Evolutionary conservation across 2,329 filamentous ascomycete genomes (phyloP), one percentile per base, ranked within the genome.

Genomic region (Ceratocystiopsis sp.): DNA sequence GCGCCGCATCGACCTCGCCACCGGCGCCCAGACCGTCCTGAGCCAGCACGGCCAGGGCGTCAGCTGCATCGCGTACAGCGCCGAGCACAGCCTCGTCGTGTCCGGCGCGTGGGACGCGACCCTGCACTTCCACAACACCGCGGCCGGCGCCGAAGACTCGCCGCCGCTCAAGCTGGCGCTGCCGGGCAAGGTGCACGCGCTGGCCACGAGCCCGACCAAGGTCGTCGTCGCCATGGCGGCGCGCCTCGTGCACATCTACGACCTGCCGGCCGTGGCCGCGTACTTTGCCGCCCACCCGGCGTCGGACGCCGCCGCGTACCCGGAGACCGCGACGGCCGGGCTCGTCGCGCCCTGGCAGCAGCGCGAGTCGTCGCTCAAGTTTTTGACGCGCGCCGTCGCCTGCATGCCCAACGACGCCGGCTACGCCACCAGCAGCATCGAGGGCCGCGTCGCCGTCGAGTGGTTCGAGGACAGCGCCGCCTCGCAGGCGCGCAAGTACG

Each of bases 321-420:
- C 21, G 21, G 21, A 21, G 21, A 15, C 15, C 25, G 36, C 71
- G 54, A 59, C 66, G 16, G 59, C 66, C 10, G 59, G 62, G 55
- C 63, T 63, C 17, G 55, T 86, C 42, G 73, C 83, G 56, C 87
- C 89, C 0, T 95, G 85, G 85, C 91, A 98, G 61, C 76, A 84
- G 53, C 77, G 91, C 47, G 91, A 98, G 60, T 93, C 84, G 42
- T 93, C 83, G 21, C 72, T 98, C 56, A 93, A 95, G 59, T 98
- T 94, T 63, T 85, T 95, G 68, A 96, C 89, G 1, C 76, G 91
- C 46, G 84, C 84, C 16, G 83, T 96, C 0, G 79, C 86, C 15
- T 94, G 89, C 60, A 96, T 98, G 91, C 89, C 91, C 14, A 87
- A 91, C 54, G 91, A 95, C 51, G 83, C 81, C 12, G 91, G 91